Conservation (phyloP, 2,329 filamentous ascomycete genomes). For the Cryphonectria radicalis region DNA sequence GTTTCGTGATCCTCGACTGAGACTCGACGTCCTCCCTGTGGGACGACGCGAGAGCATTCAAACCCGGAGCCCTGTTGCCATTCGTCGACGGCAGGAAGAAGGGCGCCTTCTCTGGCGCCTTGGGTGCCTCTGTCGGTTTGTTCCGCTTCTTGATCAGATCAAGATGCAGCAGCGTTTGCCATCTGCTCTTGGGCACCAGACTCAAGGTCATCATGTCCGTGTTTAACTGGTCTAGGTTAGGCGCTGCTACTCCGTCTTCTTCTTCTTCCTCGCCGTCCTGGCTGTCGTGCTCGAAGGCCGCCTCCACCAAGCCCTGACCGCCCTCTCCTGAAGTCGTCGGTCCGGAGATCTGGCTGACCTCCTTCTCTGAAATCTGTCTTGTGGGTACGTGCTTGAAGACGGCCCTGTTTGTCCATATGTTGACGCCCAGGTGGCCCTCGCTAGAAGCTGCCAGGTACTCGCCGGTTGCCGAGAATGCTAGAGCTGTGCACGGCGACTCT, state of each 20-base stretch:
- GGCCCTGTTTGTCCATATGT: conserved; percentile 93
- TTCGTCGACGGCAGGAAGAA: conserved; percentile 83
- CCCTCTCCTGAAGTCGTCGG: conserved; percentile 85
- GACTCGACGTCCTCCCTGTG: conserved; percentile 45
- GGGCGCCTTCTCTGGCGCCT: conserved; percentile 89
- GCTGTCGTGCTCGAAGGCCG: conserved; percentile 67
- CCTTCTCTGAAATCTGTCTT: conserved; percentile 78
- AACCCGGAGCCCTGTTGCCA: conserved; percentile 35
- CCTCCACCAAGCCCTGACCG: conserved; percentile 74
- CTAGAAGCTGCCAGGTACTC: conserved; percentile 93
- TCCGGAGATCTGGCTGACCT: conserved; percentile 66
- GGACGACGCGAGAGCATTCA: conserved; percentile 37
- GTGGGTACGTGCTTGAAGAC: conserved; percentile 90
- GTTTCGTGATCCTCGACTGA: conserved; percentile 70
- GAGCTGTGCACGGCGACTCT: conserved; percentile 75
- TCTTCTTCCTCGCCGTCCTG: conserved; percentile 56
- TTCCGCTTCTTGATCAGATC: conserved; percentile 93
- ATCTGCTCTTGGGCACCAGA: conserved; percentile 84
- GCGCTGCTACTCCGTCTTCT: conserved; percentile 54
- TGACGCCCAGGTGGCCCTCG: conserved; percentile 82
- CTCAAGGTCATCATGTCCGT: conserved; percentile 85
- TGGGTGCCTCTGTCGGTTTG: conserved; percentile 89
- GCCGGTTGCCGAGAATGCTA: conserved; percentile 87
- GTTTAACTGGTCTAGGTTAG: conserved; percentile 75
- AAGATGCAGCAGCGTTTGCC: conserved; percentile 92